phyloP scores from a whole-genome alignment of 2,329 filamentous ascomycete genomes.

The Parastagonospora avenae region DNA sequence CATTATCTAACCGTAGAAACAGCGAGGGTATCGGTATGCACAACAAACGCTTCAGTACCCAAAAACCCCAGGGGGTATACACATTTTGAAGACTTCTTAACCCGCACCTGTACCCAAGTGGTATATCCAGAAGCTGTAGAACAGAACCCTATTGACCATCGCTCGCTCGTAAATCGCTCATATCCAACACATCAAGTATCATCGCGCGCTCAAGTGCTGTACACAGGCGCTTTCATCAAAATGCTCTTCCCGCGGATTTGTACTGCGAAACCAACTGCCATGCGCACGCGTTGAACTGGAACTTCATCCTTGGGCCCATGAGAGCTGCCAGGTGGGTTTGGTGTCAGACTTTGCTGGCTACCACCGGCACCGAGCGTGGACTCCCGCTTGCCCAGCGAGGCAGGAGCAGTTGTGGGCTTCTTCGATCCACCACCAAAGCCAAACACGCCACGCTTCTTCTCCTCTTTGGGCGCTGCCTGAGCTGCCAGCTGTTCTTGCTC shows the following conservation, averaged over 20 bases:
- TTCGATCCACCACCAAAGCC: constrained; percentile 49
- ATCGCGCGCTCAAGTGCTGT: constrained; percentile 35
- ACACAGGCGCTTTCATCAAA: constrained; percentile 57
- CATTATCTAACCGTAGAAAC: constrained; percentile 28
- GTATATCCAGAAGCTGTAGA: constrained; percentile 14
- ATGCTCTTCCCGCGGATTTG: constrained; percentile 55
- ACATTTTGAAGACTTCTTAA: constrained; percentile 20
- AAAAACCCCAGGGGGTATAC: constrained; percentile 13
- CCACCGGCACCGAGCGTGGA: constrained; percentile 45
- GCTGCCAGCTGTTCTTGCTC: constrained; percentile 40
- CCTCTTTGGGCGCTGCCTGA: constrained; percentile 38
- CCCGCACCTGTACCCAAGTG: constrained; percentile 6
- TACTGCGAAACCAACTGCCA: constrained; percentile 55
- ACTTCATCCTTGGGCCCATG: constrained; percentile 47
- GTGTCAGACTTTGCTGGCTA: constrained; percentile 43
- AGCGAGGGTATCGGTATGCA: constrained; percentile 44
- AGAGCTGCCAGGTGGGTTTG: constrained; percentile 48
- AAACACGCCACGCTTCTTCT: constrained; percentile 51
- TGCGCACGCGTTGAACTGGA: constrained; percentile 51
- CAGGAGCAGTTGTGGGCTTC: constrained; percentile 36
- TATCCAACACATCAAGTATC: constrained; percentile 12
- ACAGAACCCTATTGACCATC: background rate
- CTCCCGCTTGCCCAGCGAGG: constrained; percentile 47
- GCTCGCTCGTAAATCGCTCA: constrained; percentile 15
- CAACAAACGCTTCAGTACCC: constrained; percentile 19